These are phyloP conservation scores for Alternaria novae-zelandiae DNA, from an alignment of 2,329 filamentous ascomycete species.

Conservation along the genomic window DNA sequence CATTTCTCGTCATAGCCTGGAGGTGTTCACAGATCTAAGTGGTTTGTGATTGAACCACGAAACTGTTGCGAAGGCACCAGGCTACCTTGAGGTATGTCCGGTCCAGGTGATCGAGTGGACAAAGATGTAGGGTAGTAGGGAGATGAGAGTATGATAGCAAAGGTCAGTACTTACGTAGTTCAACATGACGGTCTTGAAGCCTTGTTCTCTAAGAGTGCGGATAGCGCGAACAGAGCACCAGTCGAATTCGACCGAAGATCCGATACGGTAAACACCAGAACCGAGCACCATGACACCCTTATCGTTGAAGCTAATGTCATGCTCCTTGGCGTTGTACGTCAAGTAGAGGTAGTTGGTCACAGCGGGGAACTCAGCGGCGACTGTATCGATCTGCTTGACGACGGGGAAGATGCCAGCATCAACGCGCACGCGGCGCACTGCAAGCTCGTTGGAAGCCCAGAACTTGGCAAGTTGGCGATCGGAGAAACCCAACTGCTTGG, in stretches of 20 bases:
- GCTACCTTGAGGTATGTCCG: not conserved
- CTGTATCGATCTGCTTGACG: slow-evolving; percentile 98
- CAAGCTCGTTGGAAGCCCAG: slow-evolving; percentile 92
- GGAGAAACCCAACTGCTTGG: slow-evolving; percentile 93
- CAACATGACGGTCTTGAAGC: slow-evolving; percentile 95
- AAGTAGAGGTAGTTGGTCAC: slow-evolving; percentile 96
- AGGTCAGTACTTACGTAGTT: slow-evolving; percentile 56
- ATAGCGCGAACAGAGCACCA: slow-evolving; percentile 98
- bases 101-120: not conserved
- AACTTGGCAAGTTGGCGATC: slow-evolving; percentile 94
- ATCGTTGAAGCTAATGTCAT: slow-evolving; percentile 84
- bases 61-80: not conserved
- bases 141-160: not conserved
- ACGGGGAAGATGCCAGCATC: slow-evolving; percentile 86
- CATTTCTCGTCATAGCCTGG: not conserved
- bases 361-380: slow-evolving; percentile 94
- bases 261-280: slow-evolving; percentile 95
- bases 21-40: not conserved
- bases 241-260: slow-evolving; percentile 97
- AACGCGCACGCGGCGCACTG: slow-evolving; percentile 81
- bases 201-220: slow-evolving; percentile 81
- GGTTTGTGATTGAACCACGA: not conserved
- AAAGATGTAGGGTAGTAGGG: not conserved
- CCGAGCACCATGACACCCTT: slow-evolving; percentile 95
- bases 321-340: slow-evolving; percentile 90